phyloP scores from a whole-genome alignment of 2,329 filamentous ascomycete species.

The Neofusicoccum parvum region DNA sequence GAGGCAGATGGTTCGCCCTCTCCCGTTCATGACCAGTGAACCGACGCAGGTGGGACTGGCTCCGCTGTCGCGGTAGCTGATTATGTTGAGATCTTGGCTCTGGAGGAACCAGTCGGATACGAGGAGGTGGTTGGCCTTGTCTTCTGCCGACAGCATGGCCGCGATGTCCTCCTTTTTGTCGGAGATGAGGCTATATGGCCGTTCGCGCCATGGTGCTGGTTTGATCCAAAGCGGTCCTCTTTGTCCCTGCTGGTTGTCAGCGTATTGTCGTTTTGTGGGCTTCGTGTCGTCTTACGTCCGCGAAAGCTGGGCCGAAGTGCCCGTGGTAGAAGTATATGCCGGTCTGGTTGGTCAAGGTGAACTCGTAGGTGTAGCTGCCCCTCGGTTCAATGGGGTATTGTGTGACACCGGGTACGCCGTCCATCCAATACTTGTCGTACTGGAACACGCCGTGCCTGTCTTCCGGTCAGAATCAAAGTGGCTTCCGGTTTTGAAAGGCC shows the following conservation, averaged over 20 bases:
- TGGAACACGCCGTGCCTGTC: constrained; percentile 48
- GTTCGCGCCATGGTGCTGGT: constrained; percentile 35
- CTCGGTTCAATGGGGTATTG: constrained; percentile 57
- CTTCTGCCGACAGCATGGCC: constrained; percentile 55
- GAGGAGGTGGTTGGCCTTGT: constrained; percentile 50
- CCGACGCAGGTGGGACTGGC: constrained; percentile 59
- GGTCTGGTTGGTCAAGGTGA: constrained; percentile 55
- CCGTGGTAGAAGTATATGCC: constrained; percentile 66
- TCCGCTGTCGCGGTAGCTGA: constrained; percentile 48
- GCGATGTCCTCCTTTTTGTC: constrained; percentile 40
- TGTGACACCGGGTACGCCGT: constrained; percentile 61
- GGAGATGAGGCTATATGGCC: constrained; percentile 56
- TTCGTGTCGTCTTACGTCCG: not conserved
- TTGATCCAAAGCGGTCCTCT: constrained; percentile 59
- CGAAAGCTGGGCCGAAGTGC: constrained; percentile 44
- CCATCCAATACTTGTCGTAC: constrained; percentile 59
- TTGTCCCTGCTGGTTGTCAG: constrained; percentile 55
- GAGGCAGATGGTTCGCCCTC: constrained; percentile 58
- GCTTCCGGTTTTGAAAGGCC: constrained; percentile 31
- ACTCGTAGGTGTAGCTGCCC: constrained; percentile 55
- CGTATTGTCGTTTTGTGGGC: fast-evolving
- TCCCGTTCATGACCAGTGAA: constrained; percentile 64
- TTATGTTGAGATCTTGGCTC: constrained; percentile 52
- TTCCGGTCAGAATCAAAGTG: not conserved
- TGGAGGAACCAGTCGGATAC: constrained; percentile 61